Conservation (phyloP, 176 grass and related monocot species). For the Oryza nivara region DNA sequence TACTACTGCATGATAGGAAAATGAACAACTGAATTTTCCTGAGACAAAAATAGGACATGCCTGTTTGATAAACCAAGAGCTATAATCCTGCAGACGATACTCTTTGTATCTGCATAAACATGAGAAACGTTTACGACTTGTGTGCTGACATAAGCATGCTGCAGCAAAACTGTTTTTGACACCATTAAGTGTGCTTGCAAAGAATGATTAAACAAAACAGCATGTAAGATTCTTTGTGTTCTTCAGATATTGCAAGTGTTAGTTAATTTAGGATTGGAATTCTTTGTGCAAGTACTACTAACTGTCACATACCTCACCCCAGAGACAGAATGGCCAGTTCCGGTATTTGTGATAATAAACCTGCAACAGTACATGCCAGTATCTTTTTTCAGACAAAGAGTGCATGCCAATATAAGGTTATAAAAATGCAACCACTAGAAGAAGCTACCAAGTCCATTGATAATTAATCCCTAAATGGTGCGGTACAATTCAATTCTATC, state of each 20-base stretch:
- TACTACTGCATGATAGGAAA: constrained; percentile 27
- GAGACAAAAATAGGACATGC: constrained; percentile 42
- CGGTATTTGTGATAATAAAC: constrained; percentile 96
- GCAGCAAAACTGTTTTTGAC: not conserved
- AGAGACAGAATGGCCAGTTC: constrained; percentile 75
- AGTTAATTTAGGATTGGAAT: not conserved
- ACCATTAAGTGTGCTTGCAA: not conserved
- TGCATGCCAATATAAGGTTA: constrained; percentile 17
- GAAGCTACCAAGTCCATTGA: not conserved
- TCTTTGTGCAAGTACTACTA: constrained; percentile 4
- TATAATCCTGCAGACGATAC: constrained; percentile 94
- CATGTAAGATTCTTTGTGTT: not conserved
- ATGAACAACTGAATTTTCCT: not conserved
- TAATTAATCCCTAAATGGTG: not conserved
- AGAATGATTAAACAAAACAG: not conserved
- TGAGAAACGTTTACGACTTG: constrained; percentile 25
- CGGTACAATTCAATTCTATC: constrained; percentile 26
- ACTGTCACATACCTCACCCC: constrained; percentile 64
- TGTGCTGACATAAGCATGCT: constrained; percentile 2
- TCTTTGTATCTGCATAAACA: constrained; percentile 79
- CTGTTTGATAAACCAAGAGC: constrained; percentile 96
- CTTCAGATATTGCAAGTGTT: not conserved
- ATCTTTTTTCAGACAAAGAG: constrained; percentile 10
- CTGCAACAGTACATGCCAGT: constrained; percentile 51
- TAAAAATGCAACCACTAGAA: not conserved